Evolutionary conservation across 2,329 filamentous ascomycete genomes (phyloP).

Genomic region (Ascochyta fabae): DNA sequence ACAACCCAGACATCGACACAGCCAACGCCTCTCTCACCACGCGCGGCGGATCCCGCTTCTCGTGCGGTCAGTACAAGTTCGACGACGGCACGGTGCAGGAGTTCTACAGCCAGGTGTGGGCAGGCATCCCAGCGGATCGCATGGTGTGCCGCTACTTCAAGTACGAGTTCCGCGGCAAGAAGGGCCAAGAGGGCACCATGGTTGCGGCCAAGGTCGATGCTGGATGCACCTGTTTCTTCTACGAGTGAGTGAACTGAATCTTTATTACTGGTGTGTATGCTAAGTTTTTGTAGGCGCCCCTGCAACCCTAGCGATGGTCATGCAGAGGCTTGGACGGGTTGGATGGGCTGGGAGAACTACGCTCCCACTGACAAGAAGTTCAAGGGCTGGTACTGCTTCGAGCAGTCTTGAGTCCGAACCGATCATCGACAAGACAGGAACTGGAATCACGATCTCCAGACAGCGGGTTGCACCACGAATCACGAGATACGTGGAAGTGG

Average conservation of each 20-base stretch:
- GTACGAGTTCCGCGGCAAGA: slow-evolving; percentile 13
- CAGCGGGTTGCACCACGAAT: neutral
- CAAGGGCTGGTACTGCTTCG: slow-evolving; percentile 17
- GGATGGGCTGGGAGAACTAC: slow-evolving; percentile 9
- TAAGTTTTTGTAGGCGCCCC: neutral
- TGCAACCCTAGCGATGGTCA: neutral
- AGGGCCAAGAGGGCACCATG: slow-evolving; percentile 10
- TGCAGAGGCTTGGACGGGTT: slow-evolving; percentile 9
- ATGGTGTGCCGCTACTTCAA: slow-evolving; percentile 13
- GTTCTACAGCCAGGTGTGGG: slow-evolving; percentile 18
- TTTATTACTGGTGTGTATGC: neutral
- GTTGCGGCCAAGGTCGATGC: slow-evolving; percentile 11
- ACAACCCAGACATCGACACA: neutral
- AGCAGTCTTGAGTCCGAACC: neutral
- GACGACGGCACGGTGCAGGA: slow-evolving; percentile 9
- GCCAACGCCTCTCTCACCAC: neutral
- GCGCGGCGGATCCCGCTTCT: neutral
- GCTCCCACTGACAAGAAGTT: slow-evolving; percentile 6
- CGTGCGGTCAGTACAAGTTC: slow-evolving; percentile 17
- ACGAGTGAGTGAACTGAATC: neutral
- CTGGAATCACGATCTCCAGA: neutral
- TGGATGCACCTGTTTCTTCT: slow-evolving; percentile 16
- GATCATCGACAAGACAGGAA: neutral
- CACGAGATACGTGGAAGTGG: too few relatives aligned
- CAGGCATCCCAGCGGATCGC: neutral